These are phyloP conservation scores for Aphanocladium album DNA, from an alignment of 2,329 filamentous ascomycete species.

Conservation along the genomic window DNA sequence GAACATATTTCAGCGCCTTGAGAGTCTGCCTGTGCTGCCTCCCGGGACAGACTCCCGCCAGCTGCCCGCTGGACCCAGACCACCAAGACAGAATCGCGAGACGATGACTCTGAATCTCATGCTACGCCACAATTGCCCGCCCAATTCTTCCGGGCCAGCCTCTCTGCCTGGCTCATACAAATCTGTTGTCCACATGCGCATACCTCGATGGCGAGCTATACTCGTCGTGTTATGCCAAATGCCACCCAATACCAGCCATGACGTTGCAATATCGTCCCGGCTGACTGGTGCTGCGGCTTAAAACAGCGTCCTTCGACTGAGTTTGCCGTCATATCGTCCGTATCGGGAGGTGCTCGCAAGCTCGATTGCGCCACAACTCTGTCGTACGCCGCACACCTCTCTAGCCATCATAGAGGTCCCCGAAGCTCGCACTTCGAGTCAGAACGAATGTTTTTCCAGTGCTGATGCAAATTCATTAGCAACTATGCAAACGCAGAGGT, in stretches of 20 bases:
- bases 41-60: not conserved
- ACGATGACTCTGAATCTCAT: slow-evolving; percentile 3
- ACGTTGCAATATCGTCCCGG: not conserved
- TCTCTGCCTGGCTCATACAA: not conserved
- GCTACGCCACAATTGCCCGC: slow-evolving; percentile 1
- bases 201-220: not conserved
- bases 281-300: not conserved
- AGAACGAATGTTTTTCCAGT: not conserved
- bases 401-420: not conserved
- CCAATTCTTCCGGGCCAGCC: not conserved
- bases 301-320: not conserved
- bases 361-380: not conserved
- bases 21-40: not conserved
- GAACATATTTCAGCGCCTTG: not conserved
- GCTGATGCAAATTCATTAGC: not conserved
- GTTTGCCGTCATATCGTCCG: not conserved
- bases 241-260: slow-evolving; percentile 2
- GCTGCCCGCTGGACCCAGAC: not conserved
- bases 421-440: not conserved
- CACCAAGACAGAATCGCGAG: slow-evolving; percentile 1
- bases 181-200: not conserved
- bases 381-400: not conserved
- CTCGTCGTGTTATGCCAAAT: not conserved
- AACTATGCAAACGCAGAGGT: not conserved
- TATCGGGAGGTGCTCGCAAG: not conserved